Base-by-base conservation (phyloP, 306 rosid genomes). In the Trifolium fragiferum region DNA sequence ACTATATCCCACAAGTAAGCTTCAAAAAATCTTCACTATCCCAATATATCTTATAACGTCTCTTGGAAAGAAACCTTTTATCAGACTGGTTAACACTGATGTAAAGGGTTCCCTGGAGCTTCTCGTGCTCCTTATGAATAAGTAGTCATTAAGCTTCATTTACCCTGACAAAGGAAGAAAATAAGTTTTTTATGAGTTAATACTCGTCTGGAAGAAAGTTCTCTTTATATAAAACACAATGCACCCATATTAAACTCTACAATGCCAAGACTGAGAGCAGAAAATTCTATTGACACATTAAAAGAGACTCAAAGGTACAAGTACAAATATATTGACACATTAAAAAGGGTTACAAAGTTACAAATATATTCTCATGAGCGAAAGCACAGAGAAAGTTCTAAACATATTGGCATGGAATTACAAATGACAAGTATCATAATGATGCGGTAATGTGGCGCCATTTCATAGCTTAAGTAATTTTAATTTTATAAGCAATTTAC, bases 1-100 rank as follows among this genome's bases (percentile, higher is more conserved):
- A 43, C 78, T 30, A 41, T 62, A 61, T 51, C 35, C 80, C 40
- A 49, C 66, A 37, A 72, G 47, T 63, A 78, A 74, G 77, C 35
- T 67, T 67, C 67, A 68, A 76, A 68, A 30, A 46, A 63, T 80
- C 79, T 75, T 81, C 33, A 60, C 60, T 12, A 59, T 37, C 72
- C 75, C 44, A 53, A 50, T 66, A 77, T 87, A 93, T 93, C 90
- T 93, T 84, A 93, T 85, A 40, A 91, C 97, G 62, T 94, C 95
- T 78, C 93, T 80, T n/a, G 97, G 96, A 78, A 88, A 88, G 88
- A 94, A 94, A 67, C 93, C 98, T 81, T 88, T 88, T 19, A 84
- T 76, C 72, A 90, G 89, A 82, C 75, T 70, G 50, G 80, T 83
- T 70, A 76, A 76, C 68, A 87, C 23, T 50, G 81, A 84, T 55